Evolutionary conservation across 2,329 filamentous ascomycete genomes (phyloP).

Genomic region (Aspergillus sp.): DNA sequence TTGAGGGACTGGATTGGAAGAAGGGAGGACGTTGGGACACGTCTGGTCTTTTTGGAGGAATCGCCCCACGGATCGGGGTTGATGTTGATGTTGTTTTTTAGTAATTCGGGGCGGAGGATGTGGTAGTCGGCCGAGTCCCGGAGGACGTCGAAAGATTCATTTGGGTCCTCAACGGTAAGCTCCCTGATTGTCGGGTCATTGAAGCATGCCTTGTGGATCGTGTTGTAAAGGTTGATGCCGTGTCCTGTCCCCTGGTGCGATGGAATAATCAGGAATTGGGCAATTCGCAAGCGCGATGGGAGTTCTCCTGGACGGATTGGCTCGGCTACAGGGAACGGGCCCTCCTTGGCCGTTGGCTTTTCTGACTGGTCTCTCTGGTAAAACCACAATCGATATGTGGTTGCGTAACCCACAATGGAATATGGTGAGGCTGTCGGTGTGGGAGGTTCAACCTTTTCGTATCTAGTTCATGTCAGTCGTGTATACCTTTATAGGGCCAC

Average conservation of each 20-base stretch:
- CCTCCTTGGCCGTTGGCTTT: conserved; percentile 45
- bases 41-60: conserved; percentile 34
- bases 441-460: conserved; percentile 54
- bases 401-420: conserved; percentile 83
- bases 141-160: conserved; percentile 65
- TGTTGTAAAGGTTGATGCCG: conserved; percentile 76
- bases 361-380: conserved; percentile 41
- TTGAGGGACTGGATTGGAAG: conserved; percentile 53
- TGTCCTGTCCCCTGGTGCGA: conserved; percentile 81
- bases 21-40: conserved; percentile 53
- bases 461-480: conserved; percentile 35
- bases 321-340: conserved; percentile 42
- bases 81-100: conserved; percentile 49
- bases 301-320: conserved; percentile 59
- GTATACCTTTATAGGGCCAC: not conserved
- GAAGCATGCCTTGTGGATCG: conserved; percentile 71
- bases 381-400: conserved; percentile 81
- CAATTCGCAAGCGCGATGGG: conserved; percentile 78
- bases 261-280: conserved; percentile 88
- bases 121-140: conserved; percentile 63
- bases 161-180: conserved; percentile 92
- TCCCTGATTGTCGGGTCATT: conserved; percentile 70
- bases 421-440: conserved; percentile 61
- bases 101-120: conserved; percentile 53
- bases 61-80: conserved; percentile 43